Evolutionary conservation across 163 green algal species (phyloP), one percentile per base, ranked within the genome.

Genomic region (Volvox carteri): DNA sequence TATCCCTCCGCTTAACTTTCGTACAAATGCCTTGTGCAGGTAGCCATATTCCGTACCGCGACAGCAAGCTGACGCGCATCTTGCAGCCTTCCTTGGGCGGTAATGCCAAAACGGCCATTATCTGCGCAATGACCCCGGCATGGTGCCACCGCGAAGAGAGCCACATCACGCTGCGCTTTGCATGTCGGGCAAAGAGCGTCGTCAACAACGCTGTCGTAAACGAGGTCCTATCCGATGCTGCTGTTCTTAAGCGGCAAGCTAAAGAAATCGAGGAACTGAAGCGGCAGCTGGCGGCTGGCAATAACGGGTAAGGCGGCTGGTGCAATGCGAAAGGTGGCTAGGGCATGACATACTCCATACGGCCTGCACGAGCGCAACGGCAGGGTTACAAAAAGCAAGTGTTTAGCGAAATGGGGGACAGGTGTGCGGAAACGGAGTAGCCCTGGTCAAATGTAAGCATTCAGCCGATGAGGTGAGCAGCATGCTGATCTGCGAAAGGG

Each of bases 1-100:
- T 16, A 58, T n/a, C n/a, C n/a, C n/a, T n/a, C n/a, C n/a, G n/a
- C n/a, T n/a, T n/a, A n/a, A n/a, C n/a, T n/a, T 39, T 52, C 79
- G n/a, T n/a, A 54, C 70, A 4, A 65, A 81, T 54, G 44, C n/a
- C 14, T n/a, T 83, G 83, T 44, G 28, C 65, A 97, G 96, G 95
- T 48, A 93, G 92, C 21, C 97, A 99, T 94, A 97, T 99, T 58
- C 97, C 97, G 1, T 99, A 99, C 93, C 92, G 98, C 33, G 98
- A 99, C 92, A 97, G 92, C 72, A 99, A 99, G 96, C 96, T 99
- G 23, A 99, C 97, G 0, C 95, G 98, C 89, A 99, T 99, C 87
- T 93, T 99, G 88, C 97, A 98, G 93, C 95, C 97, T 9, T 97
- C 96, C 0, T 95, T 99, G 77, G 98, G 98, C 52, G 98, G 98